These are phyloP conservation scores for sweet orange (Citrus sinensis) DNA, from an alignment of 345 rosid species.

Conservation along the genomic window DNA sequence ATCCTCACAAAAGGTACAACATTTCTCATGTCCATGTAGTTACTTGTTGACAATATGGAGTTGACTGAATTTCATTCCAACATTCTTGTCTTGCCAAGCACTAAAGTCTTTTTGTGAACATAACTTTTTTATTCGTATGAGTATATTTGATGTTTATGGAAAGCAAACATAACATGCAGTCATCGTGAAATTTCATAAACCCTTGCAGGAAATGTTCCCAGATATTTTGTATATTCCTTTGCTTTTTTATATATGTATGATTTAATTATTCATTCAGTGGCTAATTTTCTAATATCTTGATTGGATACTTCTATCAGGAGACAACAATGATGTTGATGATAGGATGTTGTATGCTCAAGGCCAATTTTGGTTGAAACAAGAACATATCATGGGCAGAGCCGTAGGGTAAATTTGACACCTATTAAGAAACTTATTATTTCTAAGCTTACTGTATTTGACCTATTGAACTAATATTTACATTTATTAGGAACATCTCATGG, in stretches of 20 bases:
- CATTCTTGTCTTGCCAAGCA: neutral
- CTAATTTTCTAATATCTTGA: neutral
- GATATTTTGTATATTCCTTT: conserved; percentile 1
- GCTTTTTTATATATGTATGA: neutral
- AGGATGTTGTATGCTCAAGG: conserved; percentile 59
- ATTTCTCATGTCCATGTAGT: neutral
- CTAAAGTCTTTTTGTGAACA: neutral
- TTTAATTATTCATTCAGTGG: neutral
- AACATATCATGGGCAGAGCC: conserved; percentile 77
- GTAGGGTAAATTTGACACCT: conserved; percentile 52
- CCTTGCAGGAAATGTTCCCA: neutral
- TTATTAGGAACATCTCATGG: neutral
- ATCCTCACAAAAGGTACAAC: conserved; percentile 48
- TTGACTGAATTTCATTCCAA: neutral
- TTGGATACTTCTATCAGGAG: conserved; percentile 45
- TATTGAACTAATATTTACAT: neutral
- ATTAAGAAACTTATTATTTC: neutral
- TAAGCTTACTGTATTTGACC: neutral
- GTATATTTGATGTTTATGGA: neutral
- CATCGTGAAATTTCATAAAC: neutral
- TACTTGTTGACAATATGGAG: neutral
- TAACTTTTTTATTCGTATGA: neutral
- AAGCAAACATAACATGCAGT: neutral
- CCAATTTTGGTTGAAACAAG: conserved; percentile 61
- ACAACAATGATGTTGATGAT: conserved; percentile 54